Evolutionary conservation across 2,329 filamentous ascomycete species (phyloP), one percentile per base, ranked within the genome.

Genomic region (Aspergillus ochraceoroseus): DNA sequence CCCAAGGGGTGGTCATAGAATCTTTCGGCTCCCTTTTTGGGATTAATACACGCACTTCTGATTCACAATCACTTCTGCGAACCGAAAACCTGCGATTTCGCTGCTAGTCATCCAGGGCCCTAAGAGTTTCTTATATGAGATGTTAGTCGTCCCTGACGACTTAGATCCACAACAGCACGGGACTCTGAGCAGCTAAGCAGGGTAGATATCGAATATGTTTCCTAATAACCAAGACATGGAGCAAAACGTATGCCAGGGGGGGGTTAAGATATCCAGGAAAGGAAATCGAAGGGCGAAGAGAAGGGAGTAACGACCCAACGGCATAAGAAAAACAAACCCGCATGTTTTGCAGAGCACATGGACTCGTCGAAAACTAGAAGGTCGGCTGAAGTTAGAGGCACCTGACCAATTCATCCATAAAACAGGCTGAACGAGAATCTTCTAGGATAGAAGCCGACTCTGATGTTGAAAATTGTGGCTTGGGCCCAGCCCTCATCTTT

Each of bases 401-500:
- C 12, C 17, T 13, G 15, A 18, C 8, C 27, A 13, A 17, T 32
- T 36, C 19, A 28, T 32, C 26, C 23, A 31, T 22, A 32, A 27
- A 22, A 13, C 22, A 31, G 22, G 13, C 20, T 29, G 18, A 25
- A 20, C 8, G 28, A 29, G 26, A n/a, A n/a, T 13, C 23, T 33
- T 28, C 23, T 38, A 33, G 33, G 33, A 35, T 27, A 32, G 23
- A 19, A 19, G 31, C 20, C 12, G 33, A 38, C 18, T 30, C 30
- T 34, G 26, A 25, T 35, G 15, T 35, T 26, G 26, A 27, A 19
- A 39, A 14, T 42, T 28, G 29, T 40, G 17, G 35, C 41, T 41
- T 42, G 23, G 19, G 33, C 26, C 15, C 27, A 18, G 23, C 26
- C n/a, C 7, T 33, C 36, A 22, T 17, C 35, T 35, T 27, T 31